Base-by-base conservation (phyloP, 257 asterid genomes). In the Solanum neorickii region DNA sequence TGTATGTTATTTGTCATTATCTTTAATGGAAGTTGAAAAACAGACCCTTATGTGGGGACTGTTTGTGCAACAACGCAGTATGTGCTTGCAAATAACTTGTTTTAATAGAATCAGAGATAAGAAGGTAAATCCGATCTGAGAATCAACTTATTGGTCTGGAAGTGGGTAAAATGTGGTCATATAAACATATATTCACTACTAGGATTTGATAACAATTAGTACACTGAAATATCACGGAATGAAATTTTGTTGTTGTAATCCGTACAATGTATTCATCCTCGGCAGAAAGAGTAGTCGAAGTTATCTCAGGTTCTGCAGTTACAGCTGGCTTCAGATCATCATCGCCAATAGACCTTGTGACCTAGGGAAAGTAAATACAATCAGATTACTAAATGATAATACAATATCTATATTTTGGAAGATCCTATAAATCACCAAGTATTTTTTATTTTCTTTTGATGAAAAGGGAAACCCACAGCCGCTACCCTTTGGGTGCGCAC, bases 251-350 rank as follows among this genome's bases (percentile, higher is more conserved):
- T 80, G 46, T 52, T 46, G 35, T 87, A 83, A 44, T 21, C 65
- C 93, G 91, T 93, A 94, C 99, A 62, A 97, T 91, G 90, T 95
- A 97, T 88, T 95, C 99, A 84, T 95, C 99, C 74, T 94, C 94
- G 2, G 78, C 88, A n/a, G 95, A 91, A 31, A 95, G 92, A 72
- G 87, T 77, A 23, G 94, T 96, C 86, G 92, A 96, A 18, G 94
- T 93, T 84, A 95, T 94, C 94, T 97, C 99, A 85, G 99, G 99
- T 91, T 97, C 98, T 1, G 98, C 99, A 86, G 96, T 95, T 89
- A 97, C 99, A 91, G 90, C 94, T 85, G 99, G 99, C 95, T 97
- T 97, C 52, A 97, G 93, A 92, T 97, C 99, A 89, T 93, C 99
- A 89, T 97, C 99, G 6, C 99, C 99, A 52, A 95, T 97, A 62